Conservation (phyloP, 2,329 filamentous ascomycete species). For the Ambrosiella beaveri region DNA sequence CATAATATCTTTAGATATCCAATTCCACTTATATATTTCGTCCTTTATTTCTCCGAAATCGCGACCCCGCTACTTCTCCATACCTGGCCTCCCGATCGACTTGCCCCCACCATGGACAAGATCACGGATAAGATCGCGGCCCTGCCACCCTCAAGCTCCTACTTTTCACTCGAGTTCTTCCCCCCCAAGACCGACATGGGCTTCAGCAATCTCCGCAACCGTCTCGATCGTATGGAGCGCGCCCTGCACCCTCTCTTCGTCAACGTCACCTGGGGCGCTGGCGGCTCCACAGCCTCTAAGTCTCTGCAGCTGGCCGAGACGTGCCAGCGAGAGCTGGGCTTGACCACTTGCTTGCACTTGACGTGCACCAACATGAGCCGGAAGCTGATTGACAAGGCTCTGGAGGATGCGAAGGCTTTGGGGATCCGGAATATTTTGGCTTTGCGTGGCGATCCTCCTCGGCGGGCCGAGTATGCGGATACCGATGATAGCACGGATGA, state of each 20-base stretch:
- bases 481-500: slow-evolving; percentile 38
- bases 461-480: slow-evolving; percentile 71
- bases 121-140: slow-evolving; percentile 92
- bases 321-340: slow-evolving; percentile 75
- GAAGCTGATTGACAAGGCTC: slow-evolving; percentile 65
- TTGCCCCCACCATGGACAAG: slow-evolving; percentile 47
- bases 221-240: slow-evolving; percentile 86
- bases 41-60: not conserved
- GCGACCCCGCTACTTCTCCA: not conserved
- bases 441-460: slow-evolving; percentile 74
- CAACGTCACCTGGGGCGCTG: slow-evolving; percentile 94
- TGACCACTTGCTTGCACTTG: slow-evolving; percentile 89
- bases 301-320: slow-evolving; percentile 89
- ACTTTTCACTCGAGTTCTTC: slow-evolving; percentile 98
- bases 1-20: too few relatives aligned
- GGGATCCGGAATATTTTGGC: slow-evolving; percentile 91
- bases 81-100: not conserved
- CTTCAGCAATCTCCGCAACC: slow-evolving; percentile 80
- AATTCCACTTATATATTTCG: not conserved
- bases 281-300: slow-evolving; percentile 78
- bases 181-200: slow-evolving; percentile 95
- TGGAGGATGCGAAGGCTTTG: slow-evolving; percentile 77
- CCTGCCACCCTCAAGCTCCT: slow-evolving; percentile 61
- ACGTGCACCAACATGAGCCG: slow-evolving; percentile 98
- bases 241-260: slow-evolving; percentile 85